Percentiles rank a stretch among this genome's conserved stretches.
These are phyloP conservation scores for Talaromyces sp. DNA, from an alignment of 2,329 filamentous ascomycete genomes.

Conservation along the genomic window DNA sequence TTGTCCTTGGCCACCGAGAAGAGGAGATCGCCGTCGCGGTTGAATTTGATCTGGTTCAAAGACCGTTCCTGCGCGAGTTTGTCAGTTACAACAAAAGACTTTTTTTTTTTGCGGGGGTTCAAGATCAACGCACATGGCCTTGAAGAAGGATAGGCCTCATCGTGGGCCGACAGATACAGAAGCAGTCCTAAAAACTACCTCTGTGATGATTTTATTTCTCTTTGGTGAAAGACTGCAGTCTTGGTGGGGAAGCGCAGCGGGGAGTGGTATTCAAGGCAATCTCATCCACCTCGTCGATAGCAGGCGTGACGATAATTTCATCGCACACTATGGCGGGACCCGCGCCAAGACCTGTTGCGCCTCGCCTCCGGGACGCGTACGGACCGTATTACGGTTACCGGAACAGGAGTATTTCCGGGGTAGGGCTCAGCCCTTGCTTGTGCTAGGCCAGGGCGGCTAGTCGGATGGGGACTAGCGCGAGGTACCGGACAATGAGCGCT, in stretches of 20 bases:
- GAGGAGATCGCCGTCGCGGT: constrained; percentile 90
- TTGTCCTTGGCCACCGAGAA: constrained; percentile 97
- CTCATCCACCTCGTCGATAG: constrained; percentile 19
- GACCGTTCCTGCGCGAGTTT: constrained; percentile 66
- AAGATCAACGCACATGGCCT: constrained; percentile 64
- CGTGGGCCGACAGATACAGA: constrained; percentile 36
- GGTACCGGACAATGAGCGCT: background rate
- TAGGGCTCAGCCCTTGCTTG: constrained; percentile 9
- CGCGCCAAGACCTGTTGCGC: constrained; percentile 23
- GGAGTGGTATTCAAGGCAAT: constrained; percentile 7
- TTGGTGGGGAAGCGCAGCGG: constrained; percentile 14
- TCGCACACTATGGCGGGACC: constrained; percentile 32
- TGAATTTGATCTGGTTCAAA: constrained; percentile 93
- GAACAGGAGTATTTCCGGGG: constrained; percentile 21
- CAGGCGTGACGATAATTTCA: constrained; percentile 28
- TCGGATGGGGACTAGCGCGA: background rate
- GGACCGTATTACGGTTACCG: constrained; percentile 19
- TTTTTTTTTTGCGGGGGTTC: constrained; percentile 4
- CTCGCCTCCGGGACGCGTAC: constrained; percentile 13
- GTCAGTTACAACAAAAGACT: constrained; percentile 3
- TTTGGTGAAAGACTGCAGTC: background rate
- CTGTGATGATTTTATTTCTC: background rate
- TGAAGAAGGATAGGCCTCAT: constrained; percentile 97
- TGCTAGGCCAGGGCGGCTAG: background rate
- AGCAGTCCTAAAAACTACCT: background rate